These are phyloP conservation scores for Aspergillus sp. DNA, from an alignment of 2,329 filamentous ascomycete species.

Conservation along the genomic window DNA sequence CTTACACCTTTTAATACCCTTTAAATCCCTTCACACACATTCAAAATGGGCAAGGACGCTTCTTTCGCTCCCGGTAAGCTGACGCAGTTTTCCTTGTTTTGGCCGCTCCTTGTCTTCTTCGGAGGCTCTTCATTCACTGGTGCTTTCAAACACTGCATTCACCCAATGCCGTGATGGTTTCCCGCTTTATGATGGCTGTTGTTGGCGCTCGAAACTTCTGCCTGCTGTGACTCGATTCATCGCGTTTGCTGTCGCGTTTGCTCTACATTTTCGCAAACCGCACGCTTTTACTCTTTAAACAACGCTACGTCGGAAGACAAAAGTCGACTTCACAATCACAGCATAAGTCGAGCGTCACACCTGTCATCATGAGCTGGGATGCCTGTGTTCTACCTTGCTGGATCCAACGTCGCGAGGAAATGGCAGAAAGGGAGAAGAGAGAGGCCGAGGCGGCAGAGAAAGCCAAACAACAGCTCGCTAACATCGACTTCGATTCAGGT, in stretches of 20 bases:
- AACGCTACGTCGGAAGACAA: background rate
- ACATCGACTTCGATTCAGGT: slow-evolving; percentile 57
- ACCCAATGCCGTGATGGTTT: background rate
- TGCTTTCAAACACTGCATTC: background rate
- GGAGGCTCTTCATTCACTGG: background rate
- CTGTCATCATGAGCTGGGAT: slow-evolving; percentile 29
- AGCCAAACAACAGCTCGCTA: slow-evolving; percentile 28
- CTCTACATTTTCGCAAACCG: background rate
- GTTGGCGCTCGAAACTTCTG: background rate
- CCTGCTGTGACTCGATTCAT: background rate
- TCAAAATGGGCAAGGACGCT: slow-evolving; percentile 49
- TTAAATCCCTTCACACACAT: slow-evolving; percentile 29
- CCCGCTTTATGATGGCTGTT: background rate
- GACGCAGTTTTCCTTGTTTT: slow-evolving; percentile 5
- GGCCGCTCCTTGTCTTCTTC: slow-evolving; percentile 4
- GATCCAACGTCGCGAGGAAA: slow-evolving; percentile 28
- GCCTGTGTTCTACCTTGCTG: slow-evolving; percentile 25
- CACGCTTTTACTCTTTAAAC: background rate
- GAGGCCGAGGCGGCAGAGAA: slow-evolving; percentile 18
- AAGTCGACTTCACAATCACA: background rate
- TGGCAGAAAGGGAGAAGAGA: slow-evolving; percentile 20
- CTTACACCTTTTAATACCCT: slow-evolving; percentile 24
- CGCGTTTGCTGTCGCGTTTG: background rate
- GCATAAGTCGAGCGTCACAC: background rate
- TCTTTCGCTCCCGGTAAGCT: slow-evolving; percentile 50